Percentiles rank a stretch among this genome's conserved stretches.
phyloP scores from a whole-genome alignment of 768 basidiomycete genomes.

The Cystobasidium ongulense region DNA sequence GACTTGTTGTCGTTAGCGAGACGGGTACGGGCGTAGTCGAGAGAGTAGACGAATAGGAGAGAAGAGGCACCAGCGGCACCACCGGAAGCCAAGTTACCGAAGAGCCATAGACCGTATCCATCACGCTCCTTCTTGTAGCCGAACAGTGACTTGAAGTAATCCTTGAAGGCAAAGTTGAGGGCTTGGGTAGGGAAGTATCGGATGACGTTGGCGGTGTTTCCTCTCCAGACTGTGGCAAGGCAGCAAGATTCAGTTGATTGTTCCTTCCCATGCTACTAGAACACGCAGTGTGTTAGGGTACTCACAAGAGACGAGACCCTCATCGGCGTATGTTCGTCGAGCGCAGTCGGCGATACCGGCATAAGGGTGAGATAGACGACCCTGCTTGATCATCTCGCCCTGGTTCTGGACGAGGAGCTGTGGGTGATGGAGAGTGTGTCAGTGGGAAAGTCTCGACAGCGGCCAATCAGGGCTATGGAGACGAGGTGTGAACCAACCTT shows the following conservation, averaged over 20 bases:
- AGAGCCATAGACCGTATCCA: constrained; percentile 98
- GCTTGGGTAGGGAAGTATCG: constrained; percentile 99
- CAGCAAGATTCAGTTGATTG: background rate
- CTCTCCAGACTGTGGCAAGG: constrained; percentile 65
- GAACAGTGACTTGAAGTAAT: constrained; percentile 53
- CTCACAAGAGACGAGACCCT: constrained; percentile 70
- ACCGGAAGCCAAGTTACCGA: constrained; percentile 95
- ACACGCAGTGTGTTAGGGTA: background rate
- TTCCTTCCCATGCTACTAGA: background rate
- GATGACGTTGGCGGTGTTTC: constrained; percentile 99
- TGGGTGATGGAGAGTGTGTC: background rate
- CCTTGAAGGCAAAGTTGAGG: constrained; percentile 96
- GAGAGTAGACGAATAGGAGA: constrained; percentile 97
- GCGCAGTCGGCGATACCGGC: constrained; percentile 94
- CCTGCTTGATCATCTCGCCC: constrained; percentile 99
- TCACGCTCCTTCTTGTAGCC: constrained; percentile 90
- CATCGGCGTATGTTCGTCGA: constrained; percentile 79
- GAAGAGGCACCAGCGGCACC: constrained; percentile 98
- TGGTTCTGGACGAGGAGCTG: constrained; percentile 36
- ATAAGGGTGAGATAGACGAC: constrained; percentile 91
- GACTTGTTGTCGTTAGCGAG: constrained; percentile 97
- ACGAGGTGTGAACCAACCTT: constrained; percentile 69
- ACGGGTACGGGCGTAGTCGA: constrained; percentile 99
- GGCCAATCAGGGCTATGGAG: background rate
- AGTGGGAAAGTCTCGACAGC: background rate